Evolutionary conservation across 768 basidiomycete genomes (phyloP), one percentile per base, ranked within the genome.

Genomic region (Flagelloscypha sp.): DNA sequence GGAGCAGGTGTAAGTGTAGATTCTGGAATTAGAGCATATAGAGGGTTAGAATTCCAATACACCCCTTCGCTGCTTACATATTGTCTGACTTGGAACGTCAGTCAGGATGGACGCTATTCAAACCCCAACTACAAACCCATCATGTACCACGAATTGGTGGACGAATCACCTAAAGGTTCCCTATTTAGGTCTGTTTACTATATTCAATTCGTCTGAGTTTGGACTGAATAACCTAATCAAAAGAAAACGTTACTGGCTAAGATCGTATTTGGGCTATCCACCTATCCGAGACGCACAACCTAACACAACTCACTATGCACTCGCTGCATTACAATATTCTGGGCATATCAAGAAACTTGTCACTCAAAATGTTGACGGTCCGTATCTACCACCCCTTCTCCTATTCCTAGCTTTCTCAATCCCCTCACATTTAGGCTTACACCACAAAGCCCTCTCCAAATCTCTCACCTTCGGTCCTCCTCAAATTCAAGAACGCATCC

Each of bases 1-100:
- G 92, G 92, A 2, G 94, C 94, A 0, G 94, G 94, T 6, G 86
- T 95, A 45, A 87, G 84, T 54, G 92, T 97, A 19, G 94, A 97
- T 56, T 88, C 84, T 18, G 94, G 94, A 29, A 94, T 98, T 41
- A 68, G 88, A 45, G 90, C 92, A n/a, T 95, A 97, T 58, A 66
- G 92, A 38, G 92, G 92, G n/a, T 1, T 54, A 52, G 25, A 27
- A 27, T 27, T n/a, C n/a, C n/a, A n/a, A n/a, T n/a, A n/a, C n/a
- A n/a, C n/a, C n/a, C n/a, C n/a, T n/a, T n/a, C n/a, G n/a, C n/a
- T n/a, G n/a, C n/a, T n/a, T n/a, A n/a, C n/a, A n/a, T n/a, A n/a
- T n/a, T n/a, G n/a, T n/a, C n/a, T n/a, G n/a, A n/a, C n/a, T n/a
- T n/a, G n/a, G n/a, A n/a, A n/a, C n/a, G n/a, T n/a, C n/a, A n/a